These are phyloP conservation scores for Tuber indicum DNA, from an alignment of 495 filamentous ascomycete genomes.

Conservation along the genomic window DNA sequence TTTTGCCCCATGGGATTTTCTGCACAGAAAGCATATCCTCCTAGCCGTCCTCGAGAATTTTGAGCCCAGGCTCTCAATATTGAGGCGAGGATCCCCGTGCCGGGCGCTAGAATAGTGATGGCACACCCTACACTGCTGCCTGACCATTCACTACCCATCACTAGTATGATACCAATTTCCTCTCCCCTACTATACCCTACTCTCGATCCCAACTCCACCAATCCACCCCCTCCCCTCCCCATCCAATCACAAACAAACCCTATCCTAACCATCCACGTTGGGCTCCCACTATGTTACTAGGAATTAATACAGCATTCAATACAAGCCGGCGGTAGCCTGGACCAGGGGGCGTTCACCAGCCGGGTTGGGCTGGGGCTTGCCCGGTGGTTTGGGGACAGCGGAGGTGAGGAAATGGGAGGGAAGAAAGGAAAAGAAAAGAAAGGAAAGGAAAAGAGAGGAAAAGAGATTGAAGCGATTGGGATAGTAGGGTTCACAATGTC, in stretches of 20 bases:
- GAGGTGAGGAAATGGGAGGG: background rate
- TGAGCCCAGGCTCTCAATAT: background rate
- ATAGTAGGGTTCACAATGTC: background rate
- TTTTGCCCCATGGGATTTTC: background rate
- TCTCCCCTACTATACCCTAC: background rate
- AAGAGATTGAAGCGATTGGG: no score
- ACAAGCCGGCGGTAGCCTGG: background rate
- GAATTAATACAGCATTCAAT: background rate
- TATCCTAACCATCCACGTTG: background rate
- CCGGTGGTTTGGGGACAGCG: background rate
- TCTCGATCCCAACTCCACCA: background rate
- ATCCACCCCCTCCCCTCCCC: background rate
- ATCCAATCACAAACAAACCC: background rate
- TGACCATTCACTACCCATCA: background rate
- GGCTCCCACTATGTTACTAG: background rate
- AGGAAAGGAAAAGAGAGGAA: no score
- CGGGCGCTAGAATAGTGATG: background rate
- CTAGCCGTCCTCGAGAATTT: background rate
- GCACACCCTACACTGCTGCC: background rate
- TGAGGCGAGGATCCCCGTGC: background rate
- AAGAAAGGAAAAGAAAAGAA: background rate
- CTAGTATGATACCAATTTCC: background rate
- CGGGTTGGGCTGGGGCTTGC: background rate
- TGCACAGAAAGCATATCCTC: background rate
- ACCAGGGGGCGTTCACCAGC: background rate